Conservation (phyloP, 2,329 filamentous ascomycete species). For the Fusarium kyushuense region DNA sequence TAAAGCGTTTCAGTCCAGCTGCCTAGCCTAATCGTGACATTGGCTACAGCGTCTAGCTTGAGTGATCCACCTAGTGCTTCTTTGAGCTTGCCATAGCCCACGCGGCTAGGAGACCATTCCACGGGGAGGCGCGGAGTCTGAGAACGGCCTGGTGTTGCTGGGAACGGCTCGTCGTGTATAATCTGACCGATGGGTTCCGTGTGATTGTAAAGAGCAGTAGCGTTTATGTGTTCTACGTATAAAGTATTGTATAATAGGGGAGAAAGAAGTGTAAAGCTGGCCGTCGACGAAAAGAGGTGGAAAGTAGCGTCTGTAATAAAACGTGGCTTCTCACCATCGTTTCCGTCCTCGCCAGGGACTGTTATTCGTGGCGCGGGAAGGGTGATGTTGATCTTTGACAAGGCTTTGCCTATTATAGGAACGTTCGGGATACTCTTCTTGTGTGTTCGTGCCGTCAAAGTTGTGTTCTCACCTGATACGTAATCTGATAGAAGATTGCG, state of each 20-base stretch:
- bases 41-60: slow-evolving; percentile 81
- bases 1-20: slow-evolving; percentile 79
- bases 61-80: slow-evolving; percentile 84
- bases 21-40: slow-evolving; percentile 80
- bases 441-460: slow-evolving; percentile 79
- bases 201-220: slow-evolving; percentile 86
- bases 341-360: slow-evolving; percentile 62
- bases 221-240: slow-evolving; percentile 82
- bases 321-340: slow-evolving; percentile 56
- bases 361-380: slow-evolving; percentile 77
- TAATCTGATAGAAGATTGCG: slow-evolving; percentile 85
- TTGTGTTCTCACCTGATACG: slow-evolving; percentile 88
- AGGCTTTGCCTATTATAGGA: slow-evolving; percentile 76
- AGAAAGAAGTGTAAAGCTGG: slow-evolving; percentile 84
- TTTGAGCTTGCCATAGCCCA: slow-evolving; percentile 85
- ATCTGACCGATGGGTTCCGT: slow-evolving; percentile 83
- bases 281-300: slow-evolving; percentile 87
- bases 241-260: slow-evolving; percentile 80
- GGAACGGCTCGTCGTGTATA: slow-evolving; percentile 78
- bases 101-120: slow-evolving; percentile 78
- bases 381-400: slow-evolving; percentile 78
- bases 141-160: slow-evolving; percentile 79
- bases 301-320: slow-evolving; percentile 91
- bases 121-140: slow-evolving; percentile 84
- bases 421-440: slow-evolving; percentile 77